Evolutionary conservation across 169 alveolate species (phyloP).

Genomic region (Fabrea salina): DNA sequence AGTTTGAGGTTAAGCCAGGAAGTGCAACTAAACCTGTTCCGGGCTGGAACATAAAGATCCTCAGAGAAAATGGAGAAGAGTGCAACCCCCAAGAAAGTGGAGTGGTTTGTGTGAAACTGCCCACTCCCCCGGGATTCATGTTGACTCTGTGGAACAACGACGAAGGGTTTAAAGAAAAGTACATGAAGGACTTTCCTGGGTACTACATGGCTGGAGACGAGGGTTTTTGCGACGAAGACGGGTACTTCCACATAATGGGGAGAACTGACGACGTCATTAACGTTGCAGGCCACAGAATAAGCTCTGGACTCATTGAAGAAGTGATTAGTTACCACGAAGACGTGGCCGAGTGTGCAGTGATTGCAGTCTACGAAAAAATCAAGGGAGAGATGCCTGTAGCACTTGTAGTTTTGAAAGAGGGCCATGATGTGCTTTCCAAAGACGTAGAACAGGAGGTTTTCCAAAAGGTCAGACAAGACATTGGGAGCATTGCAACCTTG

Average conservation of each 20-base stretch:
- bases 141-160: conserved; percentile 75
- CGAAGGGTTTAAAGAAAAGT: conserved; percentile 72
- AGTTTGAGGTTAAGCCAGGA: conserved; percentile 74
- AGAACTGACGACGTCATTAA: conserved; percentile 86
- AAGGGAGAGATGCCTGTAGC: conserved; percentile 87
- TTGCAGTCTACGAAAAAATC: conserved; percentile 70
- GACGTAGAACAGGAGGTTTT: conserved; percentile 57
- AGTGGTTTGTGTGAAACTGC: conserved; percentile 74
- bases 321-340: conserved; percentile 61
- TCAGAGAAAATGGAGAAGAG: conserved; percentile 68
- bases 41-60: conserved; percentile 76
- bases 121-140: conserved; percentile 89
- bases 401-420: conserved; percentile 70
- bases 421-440: conserved; percentile 34
- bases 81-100: conserved; percentile 66
- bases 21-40: conserved; percentile 83
- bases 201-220: conserved; percentile 68
- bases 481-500: conserved; percentile 83
- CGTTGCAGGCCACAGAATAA: conserved; percentile 83
- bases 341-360: conserved; percentile 85
- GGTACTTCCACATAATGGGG: conserved; percentile 82
- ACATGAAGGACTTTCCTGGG: conserved; percentile 49
- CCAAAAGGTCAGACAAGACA: conserved; percentile 68
- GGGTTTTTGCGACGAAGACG: conserved; percentile 73
- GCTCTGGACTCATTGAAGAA: conserved; percentile 85